Percentiles rank a stretch among this genome's conserved stretches.
Evolutionary conservation across 2,329 filamentous ascomycete genomes (phyloP).

Genomic region (Alternaria sp.): DNA sequence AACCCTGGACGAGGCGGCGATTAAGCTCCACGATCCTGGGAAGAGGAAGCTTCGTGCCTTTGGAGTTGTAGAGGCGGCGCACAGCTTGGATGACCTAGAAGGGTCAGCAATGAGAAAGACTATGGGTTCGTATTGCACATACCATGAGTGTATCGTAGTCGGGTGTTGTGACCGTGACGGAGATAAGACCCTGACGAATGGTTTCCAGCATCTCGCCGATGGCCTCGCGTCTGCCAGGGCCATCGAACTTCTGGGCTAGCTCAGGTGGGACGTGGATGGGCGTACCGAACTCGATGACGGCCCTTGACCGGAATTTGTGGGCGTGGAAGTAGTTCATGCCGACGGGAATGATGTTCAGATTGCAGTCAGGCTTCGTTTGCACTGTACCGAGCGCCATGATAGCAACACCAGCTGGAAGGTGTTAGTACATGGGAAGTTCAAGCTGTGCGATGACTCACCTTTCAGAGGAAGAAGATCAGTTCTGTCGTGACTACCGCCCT

Average conservation of each 20-base stretch:
- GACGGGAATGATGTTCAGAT: slow-evolving; percentile 91
- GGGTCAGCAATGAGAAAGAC: slow-evolving; percentile 34
- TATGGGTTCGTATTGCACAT: slow-evolving; percentile 1
- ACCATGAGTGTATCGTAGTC: slow-evolving; percentile 96
- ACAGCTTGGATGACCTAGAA: slow-evolving; percentile 84
- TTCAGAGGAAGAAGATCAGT: slow-evolving; percentile 91
- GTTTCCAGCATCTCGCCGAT: slow-evolving; percentile 85
- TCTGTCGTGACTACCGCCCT: slow-evolving; percentile 94
- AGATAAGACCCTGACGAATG: slow-evolving; percentile 81
- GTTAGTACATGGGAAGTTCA: slow-evolving; percentile 19
- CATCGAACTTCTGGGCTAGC: slow-evolving; percentile 83
- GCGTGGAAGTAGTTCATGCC: slow-evolving; percentile 99
- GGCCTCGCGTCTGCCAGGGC: slow-evolving; percentile 74
- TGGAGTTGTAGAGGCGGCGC: slow-evolving; percentile 89
- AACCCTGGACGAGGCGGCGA: slow-evolving; percentile 86
- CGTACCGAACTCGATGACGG: slow-evolving; percentile 92
- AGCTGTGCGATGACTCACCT: slow-evolving; percentile 19
- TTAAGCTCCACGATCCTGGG: slow-evolving; percentile 95
- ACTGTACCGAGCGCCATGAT: slow-evolving; percentile 96
- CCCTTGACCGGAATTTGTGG: slow-evolving; percentile 96
- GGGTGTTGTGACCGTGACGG: slow-evolving; percentile 89
- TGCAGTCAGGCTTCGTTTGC: slow-evolving; percentile 82
- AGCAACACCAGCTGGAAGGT: slow-evolving; percentile 76
- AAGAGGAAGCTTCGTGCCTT: slow-evolving; percentile 89
- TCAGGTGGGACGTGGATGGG: slow-evolving; percentile 85